A percentile compares a stretch with the other conserved stretches of the same genome.
Conservation (phyloP, 1,139 yeast species). For the Candida pseudoviswanathii region DNA sequence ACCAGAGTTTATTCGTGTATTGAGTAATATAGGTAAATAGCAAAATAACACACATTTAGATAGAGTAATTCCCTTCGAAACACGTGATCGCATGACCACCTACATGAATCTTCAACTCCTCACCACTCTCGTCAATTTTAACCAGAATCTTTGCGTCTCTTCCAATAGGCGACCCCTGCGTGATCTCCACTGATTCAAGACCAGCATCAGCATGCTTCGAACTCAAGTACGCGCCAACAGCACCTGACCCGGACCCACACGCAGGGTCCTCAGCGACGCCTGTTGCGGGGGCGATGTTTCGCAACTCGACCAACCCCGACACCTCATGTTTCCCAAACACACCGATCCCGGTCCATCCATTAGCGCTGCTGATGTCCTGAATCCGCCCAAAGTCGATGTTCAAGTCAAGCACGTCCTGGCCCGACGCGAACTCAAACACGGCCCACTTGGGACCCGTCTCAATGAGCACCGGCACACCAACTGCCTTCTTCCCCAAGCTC, state of each 20-base stretch:
- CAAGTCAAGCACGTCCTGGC: constrained; percentile 28
- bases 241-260: constrained; percentile 53
- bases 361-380: constrained; percentile 16
- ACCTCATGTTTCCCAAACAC: constrained; percentile 34
- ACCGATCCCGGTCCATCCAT: constrained; percentile 34
- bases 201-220: constrained; percentile 9
- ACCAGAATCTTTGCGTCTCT: constrained; percentile 35
- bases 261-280: constrained; percentile 52
- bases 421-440: constrained; percentile 29
- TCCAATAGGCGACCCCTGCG: constrained; percentile 36
- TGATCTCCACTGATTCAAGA: constrained; percentile 16
- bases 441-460: constrained; percentile 30
- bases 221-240: constrained; percentile 30
- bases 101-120: constrained; percentile 18
- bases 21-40: neutral
- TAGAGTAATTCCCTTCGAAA: constrained; percentile 27
- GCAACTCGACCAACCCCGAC: constrained; percentile 24
- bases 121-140: constrained; percentile 17
- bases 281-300: constrained; percentile 42
- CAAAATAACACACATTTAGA: neutral
- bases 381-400: constrained; percentile 31
- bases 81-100: constrained; percentile 36
- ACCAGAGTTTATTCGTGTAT: constrained; percentile 5
- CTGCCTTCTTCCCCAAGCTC: constrained; percentile 19
- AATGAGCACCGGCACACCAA: constrained; percentile 23